phyloP scores from a whole-genome alignment of 305 asterid species.

The Fraxinus platypoda region DNA sequence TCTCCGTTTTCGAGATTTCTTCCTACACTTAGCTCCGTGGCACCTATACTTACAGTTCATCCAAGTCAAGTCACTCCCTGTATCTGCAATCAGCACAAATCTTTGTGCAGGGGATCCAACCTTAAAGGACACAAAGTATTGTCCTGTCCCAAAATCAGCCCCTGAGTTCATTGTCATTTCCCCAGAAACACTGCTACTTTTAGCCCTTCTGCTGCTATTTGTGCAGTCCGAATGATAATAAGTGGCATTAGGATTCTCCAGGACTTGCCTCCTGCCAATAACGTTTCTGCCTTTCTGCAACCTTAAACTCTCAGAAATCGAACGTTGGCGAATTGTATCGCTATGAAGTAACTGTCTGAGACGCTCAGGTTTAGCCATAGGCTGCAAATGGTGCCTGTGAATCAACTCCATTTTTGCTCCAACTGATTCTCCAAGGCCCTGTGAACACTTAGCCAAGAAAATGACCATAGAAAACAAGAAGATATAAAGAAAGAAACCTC shows the following conservation, averaged over 20 bases:
- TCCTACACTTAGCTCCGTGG: constrained; percentile 22
- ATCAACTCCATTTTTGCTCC: constrained; percentile 28
- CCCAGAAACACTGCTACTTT: constrained; percentile 18
- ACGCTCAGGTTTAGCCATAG: constrained; percentile 15
- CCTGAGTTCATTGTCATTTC: constrained; percentile 40
- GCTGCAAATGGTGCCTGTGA: constrained; percentile 31
- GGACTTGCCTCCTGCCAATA: constrained; percentile 11
- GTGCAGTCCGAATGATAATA: constrained; percentile 17
- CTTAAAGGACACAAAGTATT: constrained; percentile 43
- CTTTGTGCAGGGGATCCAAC: constrained; percentile 51
- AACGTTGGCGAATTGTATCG: constrained; percentile 35
- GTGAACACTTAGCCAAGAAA: not conserved
- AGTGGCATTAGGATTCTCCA: constrained; percentile 3
- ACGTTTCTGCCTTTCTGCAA: not conserved
- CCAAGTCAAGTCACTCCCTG: constrained; percentile 70
- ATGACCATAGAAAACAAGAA: constrained; percentile 5
- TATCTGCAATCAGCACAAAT: constrained; percentile 46
- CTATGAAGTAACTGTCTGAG: constrained; percentile 21
- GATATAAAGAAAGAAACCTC: not conserved
- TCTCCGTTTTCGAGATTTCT: constrained; percentile 11
- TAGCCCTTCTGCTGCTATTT: constrained; percentile 11
- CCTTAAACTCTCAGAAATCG: constrained; percentile 21
- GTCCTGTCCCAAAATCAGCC: constrained; percentile 53
- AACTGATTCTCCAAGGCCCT: not conserved
- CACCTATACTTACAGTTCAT: constrained; percentile 42